phyloP scores from a whole-genome alignment of 805 yeast genomes.

The Saccharomyces mikatae region DNA sequence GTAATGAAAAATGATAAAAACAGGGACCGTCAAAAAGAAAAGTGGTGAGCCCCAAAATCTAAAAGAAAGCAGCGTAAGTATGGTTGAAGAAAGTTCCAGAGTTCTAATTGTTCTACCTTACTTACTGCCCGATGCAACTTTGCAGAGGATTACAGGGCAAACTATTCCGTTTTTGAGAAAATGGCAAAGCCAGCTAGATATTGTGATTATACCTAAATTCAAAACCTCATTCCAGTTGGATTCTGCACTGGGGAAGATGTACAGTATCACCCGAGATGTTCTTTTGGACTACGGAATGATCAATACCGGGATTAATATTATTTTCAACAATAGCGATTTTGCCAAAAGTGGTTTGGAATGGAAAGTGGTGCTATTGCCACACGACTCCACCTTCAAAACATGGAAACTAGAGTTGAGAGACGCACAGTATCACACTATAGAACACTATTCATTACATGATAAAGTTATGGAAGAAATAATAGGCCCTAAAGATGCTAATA shows the following conservation, averaged over 20 bases:
- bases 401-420: not conserved
- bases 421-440: not conserved
- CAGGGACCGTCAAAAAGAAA: not conserved
- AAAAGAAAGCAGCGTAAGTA: not conserved
- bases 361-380: not conserved
- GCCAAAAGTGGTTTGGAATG: not conserved
- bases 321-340: not conserved
- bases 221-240: constrained; percentile 19
- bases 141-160: not conserved
- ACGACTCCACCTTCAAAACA: not conserved
- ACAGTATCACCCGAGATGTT: constrained; percentile 22
- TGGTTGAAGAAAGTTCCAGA: not conserved
- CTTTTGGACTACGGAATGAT: constrained; percentile 8
- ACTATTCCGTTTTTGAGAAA: not conserved
- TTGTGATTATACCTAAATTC: constrained; percentile 16
- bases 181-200: constrained; percentile 10
- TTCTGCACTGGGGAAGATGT: constrained; percentile 21
- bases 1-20: not conserved
- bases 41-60: not conserved
- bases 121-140: not conserved
- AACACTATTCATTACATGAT: constrained; percentile 1
- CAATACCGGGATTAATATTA: not conserved
- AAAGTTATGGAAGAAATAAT: not conserved
- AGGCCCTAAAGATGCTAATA: constrained; percentile 18
- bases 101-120: not conserved